Evolutionary conservation across 306 rosid species (phyloP).

Genomic region (Crataegus laevigata): DNA sequence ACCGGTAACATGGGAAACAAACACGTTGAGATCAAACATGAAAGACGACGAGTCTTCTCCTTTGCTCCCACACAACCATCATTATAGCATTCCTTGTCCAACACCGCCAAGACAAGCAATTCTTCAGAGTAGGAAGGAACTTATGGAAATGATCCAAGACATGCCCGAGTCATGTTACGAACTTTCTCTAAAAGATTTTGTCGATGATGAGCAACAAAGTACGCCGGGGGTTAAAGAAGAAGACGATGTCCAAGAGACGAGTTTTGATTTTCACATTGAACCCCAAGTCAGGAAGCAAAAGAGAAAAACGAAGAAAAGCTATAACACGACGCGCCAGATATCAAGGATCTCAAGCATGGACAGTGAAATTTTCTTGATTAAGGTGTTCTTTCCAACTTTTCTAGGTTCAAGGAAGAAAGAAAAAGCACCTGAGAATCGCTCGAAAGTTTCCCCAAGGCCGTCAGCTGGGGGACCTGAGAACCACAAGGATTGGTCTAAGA

Average conservation of each 20-base stretch:
- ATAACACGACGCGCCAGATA: constrained; percentile 6
- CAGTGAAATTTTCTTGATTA: constrained; percentile 44
- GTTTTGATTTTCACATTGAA: background rate
- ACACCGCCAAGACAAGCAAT: constrained; percentile 30
- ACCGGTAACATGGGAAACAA: no score
- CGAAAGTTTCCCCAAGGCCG: constrained; percentile 30
- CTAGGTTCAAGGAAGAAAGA: constrained; percentile 41
- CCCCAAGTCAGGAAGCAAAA: constrained; percentile 16
- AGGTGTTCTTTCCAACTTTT: constrained; percentile 57
- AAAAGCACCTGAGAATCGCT: constrained; percentile 19
- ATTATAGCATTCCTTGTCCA: constrained; percentile 10
- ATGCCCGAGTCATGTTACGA: no score
- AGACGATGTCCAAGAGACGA: constrained; percentile 4
- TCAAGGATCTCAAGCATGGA: constrained; percentile 50
- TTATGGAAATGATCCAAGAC: no score
- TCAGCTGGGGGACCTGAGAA: constrained; percentile 11
- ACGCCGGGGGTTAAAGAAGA: constrained; percentile 16
- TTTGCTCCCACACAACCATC: constrained; percentile 23
- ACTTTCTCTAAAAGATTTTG: no score
- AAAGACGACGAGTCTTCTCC: constrained; percentile 21
- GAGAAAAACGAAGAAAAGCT: background rate
- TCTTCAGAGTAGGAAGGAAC: constrained; percentile 31
- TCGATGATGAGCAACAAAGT: constrained; percentile 19
- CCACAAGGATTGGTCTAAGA: constrained; percentile 23
- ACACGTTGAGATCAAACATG: background rate